These are phyloP conservation scores for Pseudogymnoascus sp. DNA, from an alignment of 2,329 filamentous ascomycete species.

Conservation along the genomic window DNA sequence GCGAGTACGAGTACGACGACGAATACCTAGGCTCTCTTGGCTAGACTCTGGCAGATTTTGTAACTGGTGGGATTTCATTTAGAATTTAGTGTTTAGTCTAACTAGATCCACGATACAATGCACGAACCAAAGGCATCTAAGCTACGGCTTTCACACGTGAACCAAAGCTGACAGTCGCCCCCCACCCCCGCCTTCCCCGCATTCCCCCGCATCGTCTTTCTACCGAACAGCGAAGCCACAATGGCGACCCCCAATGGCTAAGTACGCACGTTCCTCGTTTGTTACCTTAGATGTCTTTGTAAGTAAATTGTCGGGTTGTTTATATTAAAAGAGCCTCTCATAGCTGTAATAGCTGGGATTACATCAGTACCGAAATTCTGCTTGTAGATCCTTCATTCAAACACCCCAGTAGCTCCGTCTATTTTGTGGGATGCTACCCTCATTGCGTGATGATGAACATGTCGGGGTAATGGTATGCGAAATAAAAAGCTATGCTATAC, in stretches of 20 bases:
- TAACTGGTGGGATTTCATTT: background rate
- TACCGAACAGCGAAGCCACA: background rate
- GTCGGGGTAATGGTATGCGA: background rate
- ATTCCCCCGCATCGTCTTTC: too few relatives aligned
- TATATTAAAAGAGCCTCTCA: background rate
- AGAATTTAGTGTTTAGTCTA: background rate
- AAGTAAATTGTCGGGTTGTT: background rate
- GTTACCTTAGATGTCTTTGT: background rate
- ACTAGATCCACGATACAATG: background rate
- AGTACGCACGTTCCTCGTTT: background rate
- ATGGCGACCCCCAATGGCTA: background rate
- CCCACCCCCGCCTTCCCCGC: background rate
- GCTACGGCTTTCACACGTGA: background rate
- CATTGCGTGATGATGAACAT: background rate
- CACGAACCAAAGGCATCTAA: background rate
- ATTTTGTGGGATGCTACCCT: background rate
- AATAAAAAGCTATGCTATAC: too few relatives aligned
- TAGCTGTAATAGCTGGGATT: too few relatives aligned
- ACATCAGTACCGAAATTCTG: background rate
- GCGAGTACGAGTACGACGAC: background rate
- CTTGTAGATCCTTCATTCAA: background rate
- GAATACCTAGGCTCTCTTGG: background rate
- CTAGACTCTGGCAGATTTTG: background rate
- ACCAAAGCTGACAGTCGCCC: background rate
- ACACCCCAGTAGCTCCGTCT: background rate